Evolutionary conservation across 192 early-diverging fungal genomes (phyloP), one percentile per base, ranked within the genome.

Genomic region (Paraglomus occultum): DNA sequence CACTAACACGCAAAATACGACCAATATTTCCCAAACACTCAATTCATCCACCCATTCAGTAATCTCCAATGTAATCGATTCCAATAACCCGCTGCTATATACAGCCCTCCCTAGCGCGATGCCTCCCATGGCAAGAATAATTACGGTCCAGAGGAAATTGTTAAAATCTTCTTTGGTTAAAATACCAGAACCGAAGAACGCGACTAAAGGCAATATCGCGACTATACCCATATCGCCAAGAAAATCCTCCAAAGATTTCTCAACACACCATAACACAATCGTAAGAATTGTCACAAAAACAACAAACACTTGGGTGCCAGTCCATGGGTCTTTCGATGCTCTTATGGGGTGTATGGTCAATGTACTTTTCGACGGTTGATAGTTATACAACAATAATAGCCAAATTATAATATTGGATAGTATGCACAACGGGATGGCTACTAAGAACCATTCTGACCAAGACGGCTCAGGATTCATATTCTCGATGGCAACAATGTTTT

Each of bases 151-250:
- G 70, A 95, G 78, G 79, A 96, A 94, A 82, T 91, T 92, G 82
- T 98, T 95, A 71, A 94, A 96, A 70, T 98, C 96, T 64, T 98
- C 96, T 73, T 98, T 98, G 65, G 88, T 90, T 70, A 98, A 79
- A 6, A 98, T 78, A 11, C 92, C 94, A 10, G 92, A 87, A 12
- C 92, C 94, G 80, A 92, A 98, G 78, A 98, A 91, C n/a, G 85
- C 74, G 51, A 96, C 82, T 20, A 98, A 80, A 20, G 96, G 96
- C 14, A 96, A 43, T n/a, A 98, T 88, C 2, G 96, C 96, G 73
- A 96, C 88, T 7, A 96, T 81, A 40, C 96, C 96, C 96, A 98
- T 98, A 73, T 96, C 94, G 46, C 96, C 96, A 73, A 98, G 82
- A 12, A 92, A 67, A 39, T 64, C 73, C 66, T 93, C 88, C 38